These are phyloP conservation scores for Suillus bovinus DNA, from an alignment of 768 basidiomycete genomes.

Conservation along the genomic window DNA sequence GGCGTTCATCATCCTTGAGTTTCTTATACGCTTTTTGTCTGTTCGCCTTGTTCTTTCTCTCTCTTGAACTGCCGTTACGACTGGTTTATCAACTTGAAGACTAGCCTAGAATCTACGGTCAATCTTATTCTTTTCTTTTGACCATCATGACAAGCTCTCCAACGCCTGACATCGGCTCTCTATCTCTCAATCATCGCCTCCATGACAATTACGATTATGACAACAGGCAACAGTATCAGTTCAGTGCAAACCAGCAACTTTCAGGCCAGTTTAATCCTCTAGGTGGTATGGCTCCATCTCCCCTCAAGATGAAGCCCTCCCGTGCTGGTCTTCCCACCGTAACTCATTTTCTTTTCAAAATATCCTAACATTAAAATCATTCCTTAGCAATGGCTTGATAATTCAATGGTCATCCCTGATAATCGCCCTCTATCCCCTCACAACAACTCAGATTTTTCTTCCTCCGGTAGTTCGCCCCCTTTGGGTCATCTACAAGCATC, in stretches of 20 bases:
- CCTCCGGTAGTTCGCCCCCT: slow-evolving; percentile 82
- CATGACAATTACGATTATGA: slow-evolving; percentile 88
- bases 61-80: slow-evolving; percentile 36
- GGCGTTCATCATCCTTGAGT: slow-evolving; percentile 15
- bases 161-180: slow-evolving; percentile 72
- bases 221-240: slow-evolving; percentile 67
- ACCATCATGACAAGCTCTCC: slow-evolving; percentile 77
- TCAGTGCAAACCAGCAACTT: slow-evolving; percentile 61
- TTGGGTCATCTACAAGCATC: slow-evolving; percentile 43
- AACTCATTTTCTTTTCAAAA: slow-evolving; percentile 35
- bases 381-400: slow-evolving; percentile 85
- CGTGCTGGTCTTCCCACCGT: slow-evolving; percentile 78
- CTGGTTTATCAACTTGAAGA: slow-evolving; percentile 22
- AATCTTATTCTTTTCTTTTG: slow-evolving; percentile 8
- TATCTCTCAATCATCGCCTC: slow-evolving; percentile 75
- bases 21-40: slow-evolving; percentile 27
- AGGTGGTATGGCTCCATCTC: slow-evolving; percentile 59
- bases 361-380: slow-evolving; percentile 19
- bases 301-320: slow-evolving; percentile 69
- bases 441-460: slow-evolving; percentile 88
- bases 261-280: slow-evolving; percentile 46
- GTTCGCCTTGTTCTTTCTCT: slow-evolving; percentile 27
- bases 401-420: slow-evolving; percentile 49
- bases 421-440: slow-evolving; percentile 81
- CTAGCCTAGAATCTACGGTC: slow-evolving; percentile 14